These are phyloP conservation scores for Pleurozium schreberi DNA, from an alignment of 225 moss, liverwort and hornwort species.

Conservation along the genomic window DNA sequence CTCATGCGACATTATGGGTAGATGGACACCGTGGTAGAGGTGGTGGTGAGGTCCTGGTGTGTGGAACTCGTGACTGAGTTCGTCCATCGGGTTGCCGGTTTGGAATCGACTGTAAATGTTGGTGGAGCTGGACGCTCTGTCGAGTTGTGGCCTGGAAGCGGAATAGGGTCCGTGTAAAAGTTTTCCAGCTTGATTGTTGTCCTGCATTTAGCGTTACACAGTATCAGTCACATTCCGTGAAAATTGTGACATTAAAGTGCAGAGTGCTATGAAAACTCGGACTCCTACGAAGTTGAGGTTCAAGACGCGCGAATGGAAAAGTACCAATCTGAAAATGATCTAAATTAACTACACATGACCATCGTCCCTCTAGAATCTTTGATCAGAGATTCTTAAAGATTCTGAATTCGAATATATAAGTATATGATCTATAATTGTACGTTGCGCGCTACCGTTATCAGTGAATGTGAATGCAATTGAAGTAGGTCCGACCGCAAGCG, in stretches of 20 bases:
- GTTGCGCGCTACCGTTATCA: background rate
- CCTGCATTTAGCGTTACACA: background rate
- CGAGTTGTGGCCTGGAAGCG: background rate
- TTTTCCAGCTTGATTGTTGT: background rate
- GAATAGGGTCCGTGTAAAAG: background rate
- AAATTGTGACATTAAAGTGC: background rate
- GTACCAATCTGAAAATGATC: background rate
- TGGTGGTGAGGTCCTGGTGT: background rate
- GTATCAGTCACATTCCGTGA: background rate
- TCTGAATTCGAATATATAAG: background rate
- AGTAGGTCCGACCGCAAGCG: background rate
- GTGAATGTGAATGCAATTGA: background rate
- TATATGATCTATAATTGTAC: no score
- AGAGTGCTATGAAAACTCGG: background rate
- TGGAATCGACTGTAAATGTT: slow-evolving; percentile 5
- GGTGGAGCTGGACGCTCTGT: background rate
- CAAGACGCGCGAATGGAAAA: background rate
- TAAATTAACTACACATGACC: background rate
- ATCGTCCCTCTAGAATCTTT: background rate
- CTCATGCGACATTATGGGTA: background rate
- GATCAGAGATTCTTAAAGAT: background rate
- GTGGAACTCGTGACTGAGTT: background rate
- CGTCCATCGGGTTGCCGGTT: background rate
- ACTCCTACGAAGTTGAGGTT: background rate
- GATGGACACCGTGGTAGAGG: background rate